Evolutionary conservation across 352 stramenopile species (phyloP).

Genomic region (Pythium guiyangense): DNA sequence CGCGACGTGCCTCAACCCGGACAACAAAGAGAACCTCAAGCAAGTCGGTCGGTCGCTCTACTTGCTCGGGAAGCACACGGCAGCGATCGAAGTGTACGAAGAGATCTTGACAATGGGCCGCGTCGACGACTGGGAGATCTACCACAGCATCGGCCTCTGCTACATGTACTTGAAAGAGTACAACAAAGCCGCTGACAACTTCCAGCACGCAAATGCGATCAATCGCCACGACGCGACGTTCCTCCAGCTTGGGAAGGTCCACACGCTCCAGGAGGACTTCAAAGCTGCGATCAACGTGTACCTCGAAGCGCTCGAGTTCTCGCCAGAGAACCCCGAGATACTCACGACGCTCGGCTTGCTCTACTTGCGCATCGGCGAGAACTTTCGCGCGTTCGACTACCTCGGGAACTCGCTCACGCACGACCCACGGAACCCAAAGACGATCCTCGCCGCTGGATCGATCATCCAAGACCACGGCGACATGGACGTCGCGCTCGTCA

Average conservation of each 20-base stretch:
- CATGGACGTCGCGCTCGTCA: slow-evolving; percentile 93
- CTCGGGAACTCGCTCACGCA: slow-evolving; percentile 92
- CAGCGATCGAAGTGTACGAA: slow-evolving; percentile 89
- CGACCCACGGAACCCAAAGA: slow-evolving; percentile 89
- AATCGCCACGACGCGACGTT: slow-evolving; percentile 90
- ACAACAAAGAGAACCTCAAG: slow-evolving; percentile 93
- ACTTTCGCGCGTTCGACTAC: slow-evolving; percentile 92
- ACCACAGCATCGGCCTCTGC: slow-evolving; percentile 90
- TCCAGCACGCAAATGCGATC: slow-evolving; percentile 90
- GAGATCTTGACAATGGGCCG: slow-evolving; percentile 80
- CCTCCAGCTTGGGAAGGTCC: slow-evolving; percentile 89
- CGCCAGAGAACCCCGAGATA: slow-evolving; percentile 89
- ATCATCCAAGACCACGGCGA: slow-evolving; percentile 94
- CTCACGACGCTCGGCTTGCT: slow-evolving; percentile 89
- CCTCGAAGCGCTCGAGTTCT: slow-evolving; percentile 91
- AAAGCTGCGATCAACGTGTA: slow-evolving; percentile 87
- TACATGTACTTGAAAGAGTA: slow-evolving; percentile 92
- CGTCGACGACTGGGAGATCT: slow-evolving; percentile 92
- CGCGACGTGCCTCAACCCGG: too few species aligned
- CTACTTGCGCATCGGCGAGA: slow-evolving; percentile 87
- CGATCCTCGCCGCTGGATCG: slow-evolving; percentile 88
- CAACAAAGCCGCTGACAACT: slow-evolving; percentile 81
- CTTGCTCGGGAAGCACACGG: slow-evolving; percentile 87
- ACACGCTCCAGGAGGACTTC: slow-evolving; percentile 79
- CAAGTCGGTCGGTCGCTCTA: slow-evolving; percentile 82